Conservation (phyloP, 2,329 filamentous ascomycete genomes). For the Coccinonectria pachysandricola region DNA sequence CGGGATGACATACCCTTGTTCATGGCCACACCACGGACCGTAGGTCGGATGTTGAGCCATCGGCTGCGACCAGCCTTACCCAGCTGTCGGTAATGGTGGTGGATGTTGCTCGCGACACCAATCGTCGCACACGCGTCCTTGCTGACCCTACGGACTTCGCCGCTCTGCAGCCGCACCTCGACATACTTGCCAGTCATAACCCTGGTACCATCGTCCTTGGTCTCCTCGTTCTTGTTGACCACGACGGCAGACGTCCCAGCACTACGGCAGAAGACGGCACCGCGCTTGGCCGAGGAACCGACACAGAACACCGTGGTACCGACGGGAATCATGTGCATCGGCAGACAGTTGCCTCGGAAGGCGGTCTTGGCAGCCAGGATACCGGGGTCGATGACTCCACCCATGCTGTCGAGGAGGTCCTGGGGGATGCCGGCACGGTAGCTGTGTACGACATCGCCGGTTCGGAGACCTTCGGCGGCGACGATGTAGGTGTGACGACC, state of each 20-base stretch:
- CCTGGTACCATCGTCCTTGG: slow-evolving; percentile 46
- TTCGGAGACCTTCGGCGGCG: slow-evolving; percentile 87
- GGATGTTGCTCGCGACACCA: slow-evolving; percentile 85
- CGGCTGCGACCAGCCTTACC: slow-evolving; percentile 91
- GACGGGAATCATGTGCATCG: slow-evolving; percentile 88
- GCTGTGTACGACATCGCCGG: slow-evolving; percentile 85
- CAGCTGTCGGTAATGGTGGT: slow-evolving; percentile 81
- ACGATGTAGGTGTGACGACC: slow-evolving; percentile 80
- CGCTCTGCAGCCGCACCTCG: slow-evolving; percentile 79
- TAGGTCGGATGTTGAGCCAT: slow-evolving; percentile 90
- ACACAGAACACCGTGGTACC: slow-evolving; percentile 91
- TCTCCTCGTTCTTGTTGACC: slow-evolving; percentile 77
- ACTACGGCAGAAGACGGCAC: slow-evolving; percentile 86
- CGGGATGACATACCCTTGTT: slow-evolving; percentile 73
- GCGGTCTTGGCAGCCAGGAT: slow-evolving; percentile 91
- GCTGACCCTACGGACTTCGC: slow-evolving; percentile 80
- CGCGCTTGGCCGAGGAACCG: slow-evolving; percentile 61
- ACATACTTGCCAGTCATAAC: slow-evolving; percentile 67
- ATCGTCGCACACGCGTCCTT: slow-evolving; percentile 92
- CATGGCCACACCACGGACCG: slow-evolving; percentile 96
- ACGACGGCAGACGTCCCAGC: slow-evolving; percentile 88
- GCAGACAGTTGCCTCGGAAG: slow-evolving; percentile 88
- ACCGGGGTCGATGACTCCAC: slow-evolving; percentile 85
- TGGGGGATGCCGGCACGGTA: slow-evolving; percentile 83
- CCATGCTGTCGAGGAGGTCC: slow-evolving; percentile 83